Percentiles rank a stretch among this genome's conserved stretches.
These are phyloP conservation scores for Pyricularia pennisetigena DNA, from an alignment of 2,329 filamentous ascomycete genomes.

Conservation along the genomic window DNA sequence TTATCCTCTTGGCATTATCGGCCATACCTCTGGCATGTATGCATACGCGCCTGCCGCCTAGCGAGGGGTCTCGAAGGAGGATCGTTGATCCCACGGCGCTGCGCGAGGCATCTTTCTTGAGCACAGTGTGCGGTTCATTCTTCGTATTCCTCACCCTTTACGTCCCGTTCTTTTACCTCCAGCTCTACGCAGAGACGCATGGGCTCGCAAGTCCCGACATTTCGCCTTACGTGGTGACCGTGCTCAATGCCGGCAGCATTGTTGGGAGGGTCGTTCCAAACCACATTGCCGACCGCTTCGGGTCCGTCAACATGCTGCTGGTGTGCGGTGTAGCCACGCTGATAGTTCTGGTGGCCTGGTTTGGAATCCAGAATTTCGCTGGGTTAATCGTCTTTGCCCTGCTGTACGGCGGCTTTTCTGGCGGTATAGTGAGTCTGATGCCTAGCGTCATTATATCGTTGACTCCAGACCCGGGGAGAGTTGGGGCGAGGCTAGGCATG, in stretches of 20 bases:
- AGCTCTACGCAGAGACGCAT: conserved; percentile 29
- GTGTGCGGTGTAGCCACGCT: conserved; percentile 22
- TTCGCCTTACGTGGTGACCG: conserved; percentile 29
- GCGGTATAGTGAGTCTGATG: conserved; percentile 26
- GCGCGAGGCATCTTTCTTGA: conserved; percentile 25
- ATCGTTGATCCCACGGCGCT: conserved; percentile 25
- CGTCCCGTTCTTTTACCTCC: conserved; percentile 37
- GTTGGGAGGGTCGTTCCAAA: conserved; percentile 34
- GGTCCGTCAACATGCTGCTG: conserved; percentile 28
- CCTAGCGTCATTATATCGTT: conserved; percentile 27
- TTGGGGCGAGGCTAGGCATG: conserved; percentile 34
- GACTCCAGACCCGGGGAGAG: conserved; percentile 22
- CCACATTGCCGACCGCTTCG: conserved; percentile 30
- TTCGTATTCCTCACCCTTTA: conserved; percentile 35
- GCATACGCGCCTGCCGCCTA: conserved; percentile 17
- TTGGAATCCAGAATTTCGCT: conserved; percentile 15
- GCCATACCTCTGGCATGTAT: conserved; percentile 28
- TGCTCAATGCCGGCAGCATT: conserved; percentile 34
- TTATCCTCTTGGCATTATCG: conserved; percentile 30
- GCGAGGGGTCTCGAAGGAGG: not conserved
- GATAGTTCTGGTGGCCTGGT: conserved; percentile 27
- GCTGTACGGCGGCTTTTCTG: conserved; percentile 21
- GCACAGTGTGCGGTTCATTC: conserved; percentile 25
- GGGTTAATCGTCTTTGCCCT: conserved; percentile 21
- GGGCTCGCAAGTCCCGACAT: conserved; percentile 22